phyloP scores from a whole-genome alignment of 106 monocot species.

The Dendrobium nobile region DNA sequence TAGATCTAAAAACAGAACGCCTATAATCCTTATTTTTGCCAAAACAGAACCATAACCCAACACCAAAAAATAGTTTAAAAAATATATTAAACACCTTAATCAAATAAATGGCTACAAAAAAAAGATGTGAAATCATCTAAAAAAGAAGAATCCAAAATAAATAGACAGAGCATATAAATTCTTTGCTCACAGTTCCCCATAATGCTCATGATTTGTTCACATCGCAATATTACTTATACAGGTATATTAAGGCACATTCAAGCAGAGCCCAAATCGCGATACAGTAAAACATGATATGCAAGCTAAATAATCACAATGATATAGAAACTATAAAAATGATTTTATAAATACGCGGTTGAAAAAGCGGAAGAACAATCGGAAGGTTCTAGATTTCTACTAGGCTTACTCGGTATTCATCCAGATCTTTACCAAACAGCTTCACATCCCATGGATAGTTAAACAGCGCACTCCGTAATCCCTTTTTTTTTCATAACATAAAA shows the following conservation, averaged over 20 bases:
- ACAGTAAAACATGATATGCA: not conserved
- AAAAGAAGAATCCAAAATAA: not conserved
- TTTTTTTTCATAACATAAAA: not conserved
- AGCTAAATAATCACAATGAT: not conserved
- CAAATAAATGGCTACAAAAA: not conserved
- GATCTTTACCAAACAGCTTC: not conserved
- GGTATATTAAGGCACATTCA: not conserved
- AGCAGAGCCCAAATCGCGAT: not conserved
- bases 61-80: not conserved
- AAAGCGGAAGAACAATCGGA: no score
- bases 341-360: no score
- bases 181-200: not conserved
- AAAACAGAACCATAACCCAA: not conserved
- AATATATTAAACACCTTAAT: not conserved
- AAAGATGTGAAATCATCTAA: not conserved
- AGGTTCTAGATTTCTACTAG: not conserved
- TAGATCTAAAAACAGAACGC: not conserved
- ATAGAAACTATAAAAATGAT: not conserved
- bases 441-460: not conserved
- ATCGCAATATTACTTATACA: not conserved
- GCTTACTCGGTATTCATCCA: not conserved
- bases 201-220: not conserved
- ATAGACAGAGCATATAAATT: not conserved
- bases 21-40: not conserved
- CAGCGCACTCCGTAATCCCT: not conserved